A percentile compares a stretch with the other conserved stretches of the same genome.
phyloP scores from a whole-genome alignment of 495 filamentous ascomycete species.

The Apiosordaria backusii region DNA sequence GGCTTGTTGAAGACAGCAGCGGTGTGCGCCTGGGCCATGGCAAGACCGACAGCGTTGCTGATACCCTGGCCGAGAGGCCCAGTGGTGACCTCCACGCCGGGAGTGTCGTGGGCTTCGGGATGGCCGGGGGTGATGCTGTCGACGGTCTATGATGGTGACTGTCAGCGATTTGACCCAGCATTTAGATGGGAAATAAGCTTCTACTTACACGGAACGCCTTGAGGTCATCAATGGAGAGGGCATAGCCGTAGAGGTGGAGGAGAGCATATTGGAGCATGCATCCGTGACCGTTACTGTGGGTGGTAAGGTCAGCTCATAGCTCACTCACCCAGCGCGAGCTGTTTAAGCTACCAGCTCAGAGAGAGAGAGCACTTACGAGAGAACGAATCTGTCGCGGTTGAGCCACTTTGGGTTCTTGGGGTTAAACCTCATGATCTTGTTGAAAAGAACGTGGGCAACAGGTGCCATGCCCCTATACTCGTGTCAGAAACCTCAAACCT shows the following conservation, averaged over 20 bases:
- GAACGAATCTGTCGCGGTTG: constrained; percentile 96
- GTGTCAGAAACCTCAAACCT: constrained; percentile 22
- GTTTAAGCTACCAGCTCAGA: neutral
- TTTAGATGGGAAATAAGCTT: neutral
- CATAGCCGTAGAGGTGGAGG: constrained; percentile 94
- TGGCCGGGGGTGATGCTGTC: constrained; percentile 96
- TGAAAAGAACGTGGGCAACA: constrained; percentile 94
- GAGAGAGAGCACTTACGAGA: constrained; percentile 73
- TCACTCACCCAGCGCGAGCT: constrained; percentile 1
- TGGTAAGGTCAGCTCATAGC: neutral
- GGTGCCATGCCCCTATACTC: constrained; percentile 81
- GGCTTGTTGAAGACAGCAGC: constrained; percentile 95
- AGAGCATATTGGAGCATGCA: constrained; percentile 99
- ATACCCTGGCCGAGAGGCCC: constrained; percentile 96
- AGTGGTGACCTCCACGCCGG: constrained; percentile 96
- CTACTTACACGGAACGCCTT: constrained; percentile 88
- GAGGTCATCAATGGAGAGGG: constrained; percentile 78
- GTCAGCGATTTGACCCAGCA: constrained; percentile 14
- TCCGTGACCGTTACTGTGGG: constrained; percentile 84
- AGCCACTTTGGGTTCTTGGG: constrained; percentile 96
- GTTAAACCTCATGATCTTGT: constrained; percentile 99
- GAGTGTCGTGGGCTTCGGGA: constrained; percentile 93
- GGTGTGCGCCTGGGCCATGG: constrained; percentile 89
- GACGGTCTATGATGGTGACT: constrained; percentile 51
- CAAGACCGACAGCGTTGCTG: constrained; percentile 91